Percentiles rank a stretch among this genome's conserved stretches.
phyloP scores from a whole-genome alignment of 805 yeast species.

The Starmerella roubikii region DNA sequence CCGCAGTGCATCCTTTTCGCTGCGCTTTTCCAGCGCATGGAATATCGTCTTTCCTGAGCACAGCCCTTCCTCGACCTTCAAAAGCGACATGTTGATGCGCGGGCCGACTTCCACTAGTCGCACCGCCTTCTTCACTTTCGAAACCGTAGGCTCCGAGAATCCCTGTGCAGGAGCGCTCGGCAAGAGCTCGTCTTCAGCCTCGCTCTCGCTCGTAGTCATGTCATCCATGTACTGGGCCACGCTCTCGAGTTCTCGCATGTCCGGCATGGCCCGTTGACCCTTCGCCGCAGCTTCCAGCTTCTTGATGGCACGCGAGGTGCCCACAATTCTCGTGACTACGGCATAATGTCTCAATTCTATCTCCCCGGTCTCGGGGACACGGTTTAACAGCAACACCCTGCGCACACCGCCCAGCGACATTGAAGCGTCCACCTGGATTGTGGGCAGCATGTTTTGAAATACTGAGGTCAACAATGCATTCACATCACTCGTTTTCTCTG shows the following conservation, averaged over 20 bases:
- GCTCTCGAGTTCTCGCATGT: slow-evolving; percentile 51
- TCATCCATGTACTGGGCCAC: slow-evolving; percentile 75
- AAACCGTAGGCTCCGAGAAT: slow-evolving; percentile 10
- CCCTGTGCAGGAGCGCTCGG: slow-evolving; percentile 35
- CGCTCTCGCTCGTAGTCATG: slow-evolving; percentile 80
- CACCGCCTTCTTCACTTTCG: slow-evolving; percentile 62
- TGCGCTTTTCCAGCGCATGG: slow-evolving; percentile 58
- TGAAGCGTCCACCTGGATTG: slow-evolving; percentile 64
- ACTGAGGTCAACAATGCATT: slow-evolving; percentile 78
- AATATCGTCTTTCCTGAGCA: slow-evolving; percentile 80
- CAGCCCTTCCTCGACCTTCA: slow-evolving; percentile 85
- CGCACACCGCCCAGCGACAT: slow-evolving; percentile 63
- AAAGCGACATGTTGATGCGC: slow-evolving; percentile 55
- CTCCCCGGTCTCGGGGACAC: slow-evolving; percentile 52
- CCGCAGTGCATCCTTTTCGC: slow-evolving; percentile 42
- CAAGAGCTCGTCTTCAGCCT: slow-evolving; percentile 79
- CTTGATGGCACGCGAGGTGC: slow-evolving; percentile 55
- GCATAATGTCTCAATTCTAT: slow-evolving; percentile 83
- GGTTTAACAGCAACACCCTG: slow-evolving; percentile 73
- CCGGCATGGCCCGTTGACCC: slow-evolving; percentile 54
- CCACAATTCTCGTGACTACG: slow-evolving; percentile 70
- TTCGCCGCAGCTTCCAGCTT: slow-evolving; percentile 52
- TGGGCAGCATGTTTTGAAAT: slow-evolving; percentile 92
- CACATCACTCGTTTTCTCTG: slow-evolving; percentile 49
- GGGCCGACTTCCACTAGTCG: slow-evolving; percentile 91